Percentiles rank a stretch among this genome's conserved stretches.
These are phyloP conservation scores for Epichloe coenophiala DNA, from an alignment of 2,329 filamentous ascomycete genomes.

Conservation along the genomic window DNA sequence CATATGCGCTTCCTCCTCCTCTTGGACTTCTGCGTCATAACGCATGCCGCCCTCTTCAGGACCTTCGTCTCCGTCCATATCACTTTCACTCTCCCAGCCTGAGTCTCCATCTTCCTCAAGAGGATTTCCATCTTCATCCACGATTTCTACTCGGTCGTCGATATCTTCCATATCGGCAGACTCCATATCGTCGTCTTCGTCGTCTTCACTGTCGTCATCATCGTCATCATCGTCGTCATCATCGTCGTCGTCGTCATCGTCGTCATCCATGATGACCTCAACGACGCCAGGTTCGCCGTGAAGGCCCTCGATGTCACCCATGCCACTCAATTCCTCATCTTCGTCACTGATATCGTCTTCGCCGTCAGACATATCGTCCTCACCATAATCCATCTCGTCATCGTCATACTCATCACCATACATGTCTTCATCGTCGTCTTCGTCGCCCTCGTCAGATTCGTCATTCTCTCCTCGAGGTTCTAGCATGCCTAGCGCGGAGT, in stretches of 20 bases:
- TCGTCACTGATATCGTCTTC: conserved; percentile 85
- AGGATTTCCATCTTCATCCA: conserved; percentile 49
- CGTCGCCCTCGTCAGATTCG: conserved; percentile 64
- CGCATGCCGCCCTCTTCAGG: conserved; percentile 40
- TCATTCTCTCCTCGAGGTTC: conserved; percentile 73
- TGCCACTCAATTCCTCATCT: conserved; percentile 68
- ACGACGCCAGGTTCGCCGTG: conserved; percentile 49
- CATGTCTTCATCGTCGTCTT: conserved; percentile 74
- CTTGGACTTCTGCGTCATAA: conserved; percentile 42
- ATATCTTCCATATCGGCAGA: conserved; percentile 37
- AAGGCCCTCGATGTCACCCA: conserved; percentile 73
- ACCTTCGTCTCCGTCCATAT: conserved; percentile 40
- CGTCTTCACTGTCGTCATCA: conserved; percentile 47
- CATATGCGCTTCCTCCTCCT: conserved; percentile 38
- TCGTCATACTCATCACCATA: conserved; percentile 84
- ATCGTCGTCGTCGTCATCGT: conserved; percentile 48
- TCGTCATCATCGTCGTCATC: conserved; percentile 47
- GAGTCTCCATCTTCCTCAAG: conserved; percentile 46
- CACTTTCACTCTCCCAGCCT: conserved; percentile 47
- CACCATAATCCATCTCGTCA: conserved; percentile 83
- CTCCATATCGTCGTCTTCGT: conserved; percentile 33
- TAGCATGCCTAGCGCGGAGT: conserved; percentile 89
- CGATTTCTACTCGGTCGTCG: conserved; percentile 40
- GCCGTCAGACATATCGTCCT: conserved; percentile 69
- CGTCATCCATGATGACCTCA: conserved; percentile 58